These are phyloP conservation scores for Gaultheria prostrata DNA, from an alignment of 148 eudicot species.

Conservation along the genomic window DNA sequence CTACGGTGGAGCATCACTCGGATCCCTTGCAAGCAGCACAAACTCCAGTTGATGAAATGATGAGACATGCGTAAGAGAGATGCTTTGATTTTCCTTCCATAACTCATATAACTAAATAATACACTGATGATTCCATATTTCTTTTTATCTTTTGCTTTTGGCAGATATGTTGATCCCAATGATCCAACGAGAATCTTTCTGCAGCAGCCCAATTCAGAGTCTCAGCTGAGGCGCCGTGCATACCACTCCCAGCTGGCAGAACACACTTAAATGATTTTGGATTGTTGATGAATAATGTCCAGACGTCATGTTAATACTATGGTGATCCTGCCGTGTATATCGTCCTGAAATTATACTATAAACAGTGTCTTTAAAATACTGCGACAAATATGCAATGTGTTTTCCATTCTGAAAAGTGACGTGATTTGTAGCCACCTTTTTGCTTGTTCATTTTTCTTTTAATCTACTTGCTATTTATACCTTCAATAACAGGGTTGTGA, in stretches of 20 bases:
- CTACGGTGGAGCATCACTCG: constrained; percentile 42
- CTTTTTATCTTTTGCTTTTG: neutral
- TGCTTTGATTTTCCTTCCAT: neutral
- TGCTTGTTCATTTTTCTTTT: neutral
- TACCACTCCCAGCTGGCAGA: constrained; percentile 56
- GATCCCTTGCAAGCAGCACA: constrained; percentile 89
- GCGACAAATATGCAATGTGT: neutral
- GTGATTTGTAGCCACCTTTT: neutral
- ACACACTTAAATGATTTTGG: constrained; percentile 14
- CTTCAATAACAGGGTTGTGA: neutral
- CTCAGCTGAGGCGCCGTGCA: constrained; percentile 80
- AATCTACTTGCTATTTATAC: neutral
- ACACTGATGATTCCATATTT: neutral
- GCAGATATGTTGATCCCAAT: constrained; percentile 93
- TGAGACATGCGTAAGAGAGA: constrained; percentile 95
- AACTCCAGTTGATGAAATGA: constrained; percentile 97
- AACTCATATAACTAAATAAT: neutral
- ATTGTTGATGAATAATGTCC: neutral
- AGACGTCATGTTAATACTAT: neutral
- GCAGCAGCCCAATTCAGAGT: constrained; percentile 86
- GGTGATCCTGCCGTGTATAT: neutral
- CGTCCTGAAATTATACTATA: neutral
- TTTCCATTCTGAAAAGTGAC: neutral
- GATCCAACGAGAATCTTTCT: constrained; percentile 89
- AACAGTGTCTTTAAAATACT: neutral